These are phyloP conservation scores for Xylariales sp. DNA, from an alignment of 2,329 filamentous ascomycete genomes.

Conservation along the genomic window DNA sequence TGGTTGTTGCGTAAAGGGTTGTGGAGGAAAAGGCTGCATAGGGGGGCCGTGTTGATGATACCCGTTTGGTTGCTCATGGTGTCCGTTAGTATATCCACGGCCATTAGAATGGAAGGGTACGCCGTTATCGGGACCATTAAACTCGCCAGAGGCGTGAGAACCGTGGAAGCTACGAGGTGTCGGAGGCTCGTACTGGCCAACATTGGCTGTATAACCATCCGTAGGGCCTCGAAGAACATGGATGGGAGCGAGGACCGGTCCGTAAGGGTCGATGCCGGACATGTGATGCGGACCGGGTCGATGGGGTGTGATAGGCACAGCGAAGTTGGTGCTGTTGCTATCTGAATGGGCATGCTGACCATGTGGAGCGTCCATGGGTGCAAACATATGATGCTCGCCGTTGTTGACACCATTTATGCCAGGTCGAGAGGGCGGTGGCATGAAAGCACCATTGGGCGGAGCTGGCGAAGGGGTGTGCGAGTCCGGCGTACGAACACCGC, in stretches of 20 bases:
- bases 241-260: constrained; percentile 16
- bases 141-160: constrained; percentile 51
- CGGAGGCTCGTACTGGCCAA: constrained; percentile 42
- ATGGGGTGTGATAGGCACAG: constrained; percentile 21
- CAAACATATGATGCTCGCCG: constrained; percentile 13
- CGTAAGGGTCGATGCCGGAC: constrained; percentile 21
- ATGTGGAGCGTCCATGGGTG: constrained; percentile 12
- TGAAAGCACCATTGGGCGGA: constrained; percentile 42
- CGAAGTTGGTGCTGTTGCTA: constrained; percentile 21
- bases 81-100: constrained; percentile 5
- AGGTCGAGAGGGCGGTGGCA: constrained; percentile 36
- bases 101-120: constrained; percentile 36
- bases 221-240: constrained; percentile 23
- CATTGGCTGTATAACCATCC: constrained; percentile 29
- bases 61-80: constrained; percentile 4
- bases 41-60: constrained; percentile 15
- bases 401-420: constrained; percentile 14
- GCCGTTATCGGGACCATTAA: constrained; percentile 34
- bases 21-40: constrained; percentile 23
- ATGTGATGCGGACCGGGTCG: constrained; percentile 21
- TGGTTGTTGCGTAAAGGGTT: constrained; percentile 17
- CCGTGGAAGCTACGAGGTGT: constrained; percentile 59
- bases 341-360: constrained; percentile 23
- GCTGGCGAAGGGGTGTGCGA: constrained; percentile 56
- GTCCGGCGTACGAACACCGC: constrained; percentile 38